Evolutionary conservation across 2,329 filamentous ascomycete genomes (phyloP).

Genomic region (Sarocladium brachiariae): DNA sequence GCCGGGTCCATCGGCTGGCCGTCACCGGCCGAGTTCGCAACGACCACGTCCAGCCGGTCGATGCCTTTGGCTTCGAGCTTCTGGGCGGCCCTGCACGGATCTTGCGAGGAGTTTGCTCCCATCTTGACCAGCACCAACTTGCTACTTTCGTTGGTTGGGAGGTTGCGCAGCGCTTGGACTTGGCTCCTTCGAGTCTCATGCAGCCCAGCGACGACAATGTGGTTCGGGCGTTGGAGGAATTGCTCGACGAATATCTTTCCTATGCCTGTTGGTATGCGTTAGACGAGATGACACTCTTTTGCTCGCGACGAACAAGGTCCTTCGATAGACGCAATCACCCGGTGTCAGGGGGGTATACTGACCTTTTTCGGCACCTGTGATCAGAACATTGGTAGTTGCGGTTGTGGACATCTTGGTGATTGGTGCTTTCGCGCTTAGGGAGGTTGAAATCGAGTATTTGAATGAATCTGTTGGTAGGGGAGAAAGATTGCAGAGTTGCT

Average conservation of each 20-base stretch:
- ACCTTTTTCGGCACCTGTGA: constrained; percentile 3
- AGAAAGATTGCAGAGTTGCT: too few species aligned
- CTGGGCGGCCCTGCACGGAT: constrained; percentile 26
- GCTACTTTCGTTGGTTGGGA: constrained; percentile 30
- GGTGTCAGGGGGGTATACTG: not conserved
- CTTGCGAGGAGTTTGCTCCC: constrained; percentile 28
- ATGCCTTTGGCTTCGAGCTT: constrained; percentile 28
- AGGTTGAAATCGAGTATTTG: too few species aligned
- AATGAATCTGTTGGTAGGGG: too few species aligned
- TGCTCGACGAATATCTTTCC: constrained; percentile 26
- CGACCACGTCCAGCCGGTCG: constrained; percentile 38
- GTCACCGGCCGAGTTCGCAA: constrained; percentile 37
- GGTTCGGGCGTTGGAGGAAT: constrained; percentile 46
- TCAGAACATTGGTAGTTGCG: constrained; percentile 5
- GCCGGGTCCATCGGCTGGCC: not conserved
- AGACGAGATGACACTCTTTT: too few species aligned
- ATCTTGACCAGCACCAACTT: constrained; percentile 34
- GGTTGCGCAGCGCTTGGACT: constrained; percentile 22
- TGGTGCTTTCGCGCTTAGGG: too few species aligned
- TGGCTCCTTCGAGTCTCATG: constrained; percentile 23
- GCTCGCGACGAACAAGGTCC: too few species aligned
- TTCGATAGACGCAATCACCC: too few species aligned
- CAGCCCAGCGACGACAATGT: constrained; percentile 37
- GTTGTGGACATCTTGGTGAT: not conserved
- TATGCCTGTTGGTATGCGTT: constrained; percentile 17